Conservation (phyloP, 805 yeast species). For the Kodamaea neixiangensis region DNA sequence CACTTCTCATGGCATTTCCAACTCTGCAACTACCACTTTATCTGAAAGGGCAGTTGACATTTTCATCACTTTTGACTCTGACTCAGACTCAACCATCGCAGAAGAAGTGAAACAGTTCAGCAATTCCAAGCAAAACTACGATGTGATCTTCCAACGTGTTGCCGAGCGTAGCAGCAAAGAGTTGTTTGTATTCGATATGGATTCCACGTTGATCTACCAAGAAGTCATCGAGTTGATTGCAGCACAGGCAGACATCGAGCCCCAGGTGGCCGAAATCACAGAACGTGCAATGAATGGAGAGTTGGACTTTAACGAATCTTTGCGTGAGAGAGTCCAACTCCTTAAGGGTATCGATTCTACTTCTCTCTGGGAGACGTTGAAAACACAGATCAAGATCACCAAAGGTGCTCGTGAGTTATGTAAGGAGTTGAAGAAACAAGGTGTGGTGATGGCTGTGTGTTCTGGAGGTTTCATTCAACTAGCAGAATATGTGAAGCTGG, state of each 20-base stretch:
- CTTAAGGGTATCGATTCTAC: slow-evolving; percentile 77
- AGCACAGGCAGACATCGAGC: slow-evolving; percentile 87
- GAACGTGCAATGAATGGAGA: slow-evolving; percentile 97
- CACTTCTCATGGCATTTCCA: slow-evolving; percentile 28
- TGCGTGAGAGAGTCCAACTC: slow-evolving; percentile 72
- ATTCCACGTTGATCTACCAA: slow-evolving; percentile 91
- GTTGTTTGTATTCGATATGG: slow-evolving; percentile 94
- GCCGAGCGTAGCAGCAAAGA: slow-evolving; percentile 39
- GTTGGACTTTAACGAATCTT: slow-evolving; percentile 82
- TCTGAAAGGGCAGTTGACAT: slow-evolving; percentile 43
- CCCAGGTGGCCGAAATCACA: slow-evolving; percentile 83
- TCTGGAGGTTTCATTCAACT: slow-evolving; percentile 95
- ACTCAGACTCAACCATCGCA: not conserved
- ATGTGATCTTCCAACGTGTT: slow-evolving; percentile 33
- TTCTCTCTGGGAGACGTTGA: slow-evolving; percentile 76
- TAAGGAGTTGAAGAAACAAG: slow-evolving; percentile 57
- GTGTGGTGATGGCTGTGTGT: slow-evolving; percentile 78
- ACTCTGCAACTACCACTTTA: slow-evolving; percentile 26
- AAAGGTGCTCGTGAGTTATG: slow-evolving; percentile 81
- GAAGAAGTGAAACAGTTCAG: slow-evolving; percentile 12
- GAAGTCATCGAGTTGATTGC: slow-evolving; percentile 97
- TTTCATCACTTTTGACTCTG: not conserved
- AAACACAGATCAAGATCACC: slow-evolving; percentile 70
- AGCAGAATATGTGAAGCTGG: slow-evolving; percentile 70
- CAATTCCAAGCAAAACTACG: slow-evolving; percentile 21